Evolutionary conservation across 2,329 filamentous ascomycete genomes (phyloP).

Genomic region (Arachnomyces sp.): DNA sequence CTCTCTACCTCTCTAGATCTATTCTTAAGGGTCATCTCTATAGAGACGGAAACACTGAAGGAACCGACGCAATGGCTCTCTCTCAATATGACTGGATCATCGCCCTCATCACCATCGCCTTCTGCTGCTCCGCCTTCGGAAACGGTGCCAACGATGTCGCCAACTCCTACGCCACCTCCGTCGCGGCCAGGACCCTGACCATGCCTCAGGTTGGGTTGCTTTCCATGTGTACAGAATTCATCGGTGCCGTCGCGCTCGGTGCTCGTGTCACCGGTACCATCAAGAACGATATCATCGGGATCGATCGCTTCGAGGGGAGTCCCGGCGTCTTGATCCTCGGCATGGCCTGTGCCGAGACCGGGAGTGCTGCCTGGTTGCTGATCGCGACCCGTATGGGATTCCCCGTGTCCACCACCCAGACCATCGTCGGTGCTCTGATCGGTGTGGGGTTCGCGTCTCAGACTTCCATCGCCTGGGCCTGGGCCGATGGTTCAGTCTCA

Average conservation of each 20-base stretch:
- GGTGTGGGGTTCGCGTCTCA: slow-evolving; percentile 27
- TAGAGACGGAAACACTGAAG: too few relatives aligned
- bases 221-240: slow-evolving; percentile 43
- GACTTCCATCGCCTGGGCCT: slow-evolving; percentile 32
- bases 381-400: slow-evolving; percentile 28
- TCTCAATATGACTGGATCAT: slow-evolving; percentile 34
- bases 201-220: slow-evolving; percentile 47
- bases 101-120: slow-evolving; percentile 32
- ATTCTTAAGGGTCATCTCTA: too few relatives aligned
- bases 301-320: slow-evolving; percentile 27
- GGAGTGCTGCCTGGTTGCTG: slow-evolving; percentile 31
- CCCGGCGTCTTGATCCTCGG: slow-evolving; percentile 33
- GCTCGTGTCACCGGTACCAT: slow-evolving; percentile 38
- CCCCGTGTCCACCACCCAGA: slow-evolving; percentile 38
- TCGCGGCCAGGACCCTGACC: slow-evolving; percentile 45
- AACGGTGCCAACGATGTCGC: slow-evolving; percentile 46
- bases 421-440: slow-evolving; percentile 31
- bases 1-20: too few relatives aligned
- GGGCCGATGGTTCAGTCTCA: slow-evolving; percentile 39
- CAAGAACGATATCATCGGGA: slow-evolving; percentile 38
- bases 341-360: slow-evolving; percentile 32
- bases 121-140: slow-evolving; percentile 28
- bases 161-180: slow-evolving; percentile 48
- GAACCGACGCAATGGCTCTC: slow-evolving; percentile 11
- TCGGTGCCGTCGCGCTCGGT: slow-evolving; percentile 47